phyloP scores from a whole-genome alignment of 2,329 filamentous ascomycete genomes.

The Blastomyces emzantsi region DNA sequence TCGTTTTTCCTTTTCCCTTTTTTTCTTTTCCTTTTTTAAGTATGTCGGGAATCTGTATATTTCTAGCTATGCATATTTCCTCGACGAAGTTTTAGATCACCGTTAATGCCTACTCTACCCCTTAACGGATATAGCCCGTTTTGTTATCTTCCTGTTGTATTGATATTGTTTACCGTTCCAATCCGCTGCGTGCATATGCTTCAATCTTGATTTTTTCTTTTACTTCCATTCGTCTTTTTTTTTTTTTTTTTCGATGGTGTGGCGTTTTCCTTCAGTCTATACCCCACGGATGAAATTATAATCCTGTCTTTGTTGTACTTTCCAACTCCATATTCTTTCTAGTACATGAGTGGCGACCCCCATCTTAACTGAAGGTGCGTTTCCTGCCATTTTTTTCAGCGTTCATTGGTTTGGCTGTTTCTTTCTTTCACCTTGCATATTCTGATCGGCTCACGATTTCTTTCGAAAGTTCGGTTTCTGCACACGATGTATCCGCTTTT shows the following conservation, averaged over 20 bases:
- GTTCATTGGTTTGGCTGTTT: background rate
- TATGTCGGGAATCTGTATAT: background rate
- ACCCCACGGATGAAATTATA: background rate
- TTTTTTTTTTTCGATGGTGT: too few species aligned
- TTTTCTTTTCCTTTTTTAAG: background rate
- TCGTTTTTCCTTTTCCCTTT: background rate
- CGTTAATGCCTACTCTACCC: background rate
- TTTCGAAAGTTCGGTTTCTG: background rate
- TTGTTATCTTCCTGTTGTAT: too few species aligned
- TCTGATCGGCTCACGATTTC: background rate
- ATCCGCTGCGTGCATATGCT: background rate
- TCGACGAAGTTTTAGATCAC: background rate
- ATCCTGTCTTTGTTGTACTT: background rate
- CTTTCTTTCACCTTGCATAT: background rate
- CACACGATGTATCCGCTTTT: background rate
- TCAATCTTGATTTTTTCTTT: background rate
- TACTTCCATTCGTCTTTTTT: too few species aligned
- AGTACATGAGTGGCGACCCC: background rate
- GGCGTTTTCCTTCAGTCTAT: background rate
- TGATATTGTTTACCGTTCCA: background rate
- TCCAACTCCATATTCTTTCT: background rate
- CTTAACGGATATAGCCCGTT: background rate
- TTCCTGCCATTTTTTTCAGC: background rate
- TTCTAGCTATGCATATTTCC: background rate
- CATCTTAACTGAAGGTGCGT: background rate